phyloP scores from a whole-genome alignment of 192 early-diverging fungal genomes.

The Coemansia sp. region DNA sequence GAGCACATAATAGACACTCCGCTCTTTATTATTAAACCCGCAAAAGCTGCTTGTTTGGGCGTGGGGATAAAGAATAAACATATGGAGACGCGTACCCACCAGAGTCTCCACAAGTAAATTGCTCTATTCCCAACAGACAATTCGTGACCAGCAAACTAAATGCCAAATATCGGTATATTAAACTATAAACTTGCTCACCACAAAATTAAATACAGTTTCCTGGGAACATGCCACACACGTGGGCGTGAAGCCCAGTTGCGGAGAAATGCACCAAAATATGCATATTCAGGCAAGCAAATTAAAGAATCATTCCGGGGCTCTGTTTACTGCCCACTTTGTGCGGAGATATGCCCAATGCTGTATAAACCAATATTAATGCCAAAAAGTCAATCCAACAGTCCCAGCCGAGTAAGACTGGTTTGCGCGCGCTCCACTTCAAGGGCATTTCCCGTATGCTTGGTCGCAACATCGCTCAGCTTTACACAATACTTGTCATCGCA shows the following conservation, averaged over 20 bases:
- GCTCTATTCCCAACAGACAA: neutral
- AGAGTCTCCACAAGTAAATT: neutral
- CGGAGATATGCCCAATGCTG: slow-evolving; percentile 48
- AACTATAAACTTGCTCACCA: too few species aligned
- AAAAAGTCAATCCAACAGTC: slow-evolving; percentile 10
- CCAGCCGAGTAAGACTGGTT: slow-evolving; percentile 19
- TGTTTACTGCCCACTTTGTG: too few species aligned
- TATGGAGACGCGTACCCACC: too few species aligned
- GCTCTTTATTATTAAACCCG: neutral
- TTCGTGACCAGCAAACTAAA: too few species aligned
- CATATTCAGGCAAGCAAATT: too few species aligned
- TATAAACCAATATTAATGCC: slow-evolving; percentile 17
- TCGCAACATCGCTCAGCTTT: slow-evolving; percentile 69
- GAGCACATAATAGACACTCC: too few species aligned
- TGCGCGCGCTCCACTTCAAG: slow-evolving; percentile 57
- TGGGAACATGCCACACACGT: too few species aligned
- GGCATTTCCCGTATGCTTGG: slow-evolving; percentile 62
- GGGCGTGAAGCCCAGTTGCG: too few species aligned
- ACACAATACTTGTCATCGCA: slow-evolving; percentile 61
- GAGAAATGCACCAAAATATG: too few species aligned
- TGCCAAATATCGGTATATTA: too few species aligned
- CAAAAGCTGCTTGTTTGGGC: neutral
- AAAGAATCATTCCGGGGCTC: too few species aligned
- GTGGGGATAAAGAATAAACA: neutral
- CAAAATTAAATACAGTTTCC: too few species aligned